phyloP scores from a whole-genome alignment of 2,329 filamentous ascomycete species.

The Sphaerulina musiva region DNA sequence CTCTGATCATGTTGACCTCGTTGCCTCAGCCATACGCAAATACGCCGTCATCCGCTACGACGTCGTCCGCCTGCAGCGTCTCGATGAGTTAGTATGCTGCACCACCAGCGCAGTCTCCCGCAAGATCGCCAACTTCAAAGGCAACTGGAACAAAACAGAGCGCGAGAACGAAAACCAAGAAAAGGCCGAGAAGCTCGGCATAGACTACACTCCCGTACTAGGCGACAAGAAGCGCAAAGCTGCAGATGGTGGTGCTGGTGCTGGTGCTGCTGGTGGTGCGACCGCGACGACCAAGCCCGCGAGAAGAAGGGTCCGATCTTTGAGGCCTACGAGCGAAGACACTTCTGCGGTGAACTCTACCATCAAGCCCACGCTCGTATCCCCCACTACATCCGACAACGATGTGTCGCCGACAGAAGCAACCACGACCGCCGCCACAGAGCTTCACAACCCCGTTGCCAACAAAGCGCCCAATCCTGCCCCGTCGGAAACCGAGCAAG shows the following conservation, averaged over 20 bases:
- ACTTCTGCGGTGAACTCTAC: background rate
- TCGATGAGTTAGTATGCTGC: conserved; percentile 16
- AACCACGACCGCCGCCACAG: too few species aligned
- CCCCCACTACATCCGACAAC: background rate
- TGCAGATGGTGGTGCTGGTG: background rate
- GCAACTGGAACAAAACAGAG: conserved; percentile 15
- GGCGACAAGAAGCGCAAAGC: conserved; percentile 16
- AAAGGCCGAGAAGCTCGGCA: conserved; percentile 3
- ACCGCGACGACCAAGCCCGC: background rate
- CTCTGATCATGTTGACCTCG: conserved; percentile 11
- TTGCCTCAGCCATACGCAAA: conserved; percentile 9
- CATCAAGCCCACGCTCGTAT: background rate
- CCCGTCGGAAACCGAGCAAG: too few species aligned
- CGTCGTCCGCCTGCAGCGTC: conserved; percentile 13
- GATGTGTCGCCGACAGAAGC: too few species aligned
- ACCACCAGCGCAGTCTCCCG: conserved; percentile 11
- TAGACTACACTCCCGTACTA: conserved; percentile 12
- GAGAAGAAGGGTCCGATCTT: background rate
- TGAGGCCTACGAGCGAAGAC: background rate
- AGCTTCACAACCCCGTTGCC: too few species aligned
- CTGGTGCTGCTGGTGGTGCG: background rate
- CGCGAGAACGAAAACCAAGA: conserved; percentile 13
- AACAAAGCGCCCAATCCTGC: too few species aligned
- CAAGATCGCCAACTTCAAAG: conserved; percentile 18
- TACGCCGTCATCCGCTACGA: conserved; percentile 19